These are phyloP conservation scores for Pelargonium fulgidum DNA, from an alignment of 441 rosid species.

Conservation along the genomic window DNA sequence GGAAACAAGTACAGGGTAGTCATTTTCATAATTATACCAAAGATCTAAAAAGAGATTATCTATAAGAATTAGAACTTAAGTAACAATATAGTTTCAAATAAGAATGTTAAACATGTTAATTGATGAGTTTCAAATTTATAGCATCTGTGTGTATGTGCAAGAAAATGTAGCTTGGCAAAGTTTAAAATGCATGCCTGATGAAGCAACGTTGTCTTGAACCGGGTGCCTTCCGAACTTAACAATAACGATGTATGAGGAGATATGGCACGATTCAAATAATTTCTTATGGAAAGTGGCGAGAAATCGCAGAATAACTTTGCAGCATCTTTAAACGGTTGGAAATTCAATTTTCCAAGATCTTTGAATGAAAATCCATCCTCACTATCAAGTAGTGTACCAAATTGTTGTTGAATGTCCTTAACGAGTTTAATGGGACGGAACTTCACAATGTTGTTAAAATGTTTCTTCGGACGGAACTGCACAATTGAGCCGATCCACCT, in stretches of 20 bases:
- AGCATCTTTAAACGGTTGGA: constrained; percentile 37
- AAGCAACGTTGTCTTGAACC: constrained; percentile 57
- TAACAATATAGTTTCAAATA: too few relatives aligned
- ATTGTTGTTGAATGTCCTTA: too few relatives aligned
- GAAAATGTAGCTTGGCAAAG: too few relatives aligned
- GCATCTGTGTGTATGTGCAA: too few relatives aligned
- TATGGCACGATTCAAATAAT: constrained; percentile 53
- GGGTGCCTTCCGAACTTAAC: constrained; percentile 47
- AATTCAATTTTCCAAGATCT: constrained; percentile 27
- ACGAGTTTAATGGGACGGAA: too few relatives aligned
- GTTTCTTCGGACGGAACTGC: constrained; percentile 64
- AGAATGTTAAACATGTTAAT: too few relatives aligned
- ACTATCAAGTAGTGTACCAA: constrained; percentile 6
- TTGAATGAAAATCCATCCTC: constrained; percentile 27
- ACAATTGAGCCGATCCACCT: constrained; percentile 80
- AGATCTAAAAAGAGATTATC: too few relatives aligned
- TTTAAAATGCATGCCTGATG: constrained; percentile 45
- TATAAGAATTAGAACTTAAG: too few relatives aligned
- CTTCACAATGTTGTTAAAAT: constrained; percentile 11
- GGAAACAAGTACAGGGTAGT: too few relatives aligned
- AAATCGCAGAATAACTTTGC: constrained; percentile 51
- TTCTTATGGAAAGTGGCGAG: constrained; percentile 44
- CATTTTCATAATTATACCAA: too few relatives aligned
- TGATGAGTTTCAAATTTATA: too few relatives aligned
- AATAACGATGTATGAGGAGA: constrained; percentile 47